Conservation (phyloP, 805 yeast species). For the Ogataea chonburiensis region DNA sequence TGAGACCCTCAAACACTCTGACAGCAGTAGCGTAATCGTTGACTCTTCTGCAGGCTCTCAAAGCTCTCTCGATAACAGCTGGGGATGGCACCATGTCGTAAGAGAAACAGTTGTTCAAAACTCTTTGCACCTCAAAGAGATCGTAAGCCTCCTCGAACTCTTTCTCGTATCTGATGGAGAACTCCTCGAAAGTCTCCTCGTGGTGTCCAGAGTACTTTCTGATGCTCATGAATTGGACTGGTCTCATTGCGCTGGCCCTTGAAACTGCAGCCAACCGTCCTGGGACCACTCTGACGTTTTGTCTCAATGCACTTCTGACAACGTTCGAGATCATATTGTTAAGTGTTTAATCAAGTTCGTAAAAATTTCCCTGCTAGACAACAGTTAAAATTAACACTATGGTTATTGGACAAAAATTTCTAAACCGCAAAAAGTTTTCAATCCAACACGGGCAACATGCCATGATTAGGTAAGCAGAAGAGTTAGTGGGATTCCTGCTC, state of each 20-base stretch:
- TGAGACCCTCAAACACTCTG: slow-evolving; percentile 96
- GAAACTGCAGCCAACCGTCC: slow-evolving; percentile 21
- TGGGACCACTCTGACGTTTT: slow-evolving; percentile 30
- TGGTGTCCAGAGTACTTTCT: slow-evolving; percentile 75
- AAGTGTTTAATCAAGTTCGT: slow-evolving; percentile 5
- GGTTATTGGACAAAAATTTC: slow-evolving; percentile 24
- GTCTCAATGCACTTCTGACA: slow-evolving; percentile 37
- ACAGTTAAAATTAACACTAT: slow-evolving; percentile 25
- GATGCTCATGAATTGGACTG: slow-evolving; percentile 24
- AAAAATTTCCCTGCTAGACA: slow-evolving; percentile 10
- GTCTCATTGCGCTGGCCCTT: slow-evolving; percentile 15
- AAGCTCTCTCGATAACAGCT: slow-evolving; percentile 89
- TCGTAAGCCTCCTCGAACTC: slow-evolving; percentile 95
- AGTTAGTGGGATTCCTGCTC: slow-evolving; percentile 7
- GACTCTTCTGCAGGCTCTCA: slow-evolving; percentile 97
- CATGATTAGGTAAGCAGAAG: slow-evolving; percentile 5
- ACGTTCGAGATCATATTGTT: slow-evolving; percentile 34
- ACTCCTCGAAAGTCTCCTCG: slow-evolving; percentile 94
- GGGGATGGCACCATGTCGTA: slow-evolving; percentile 99
- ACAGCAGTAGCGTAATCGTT: slow-evolving; percentile 98
- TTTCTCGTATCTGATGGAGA: slow-evolving; percentile 85
- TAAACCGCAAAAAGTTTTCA: slow-evolving; percentile 14
- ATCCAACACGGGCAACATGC: slow-evolving; percentile 6
- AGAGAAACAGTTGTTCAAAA: slow-evolving; percentile 95
- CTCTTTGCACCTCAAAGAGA: slow-evolving; percentile 86